phyloP scores from a whole-genome alignment of 2,329 filamentous ascomycete species.

The Botryotinia narcissicola region DNA sequence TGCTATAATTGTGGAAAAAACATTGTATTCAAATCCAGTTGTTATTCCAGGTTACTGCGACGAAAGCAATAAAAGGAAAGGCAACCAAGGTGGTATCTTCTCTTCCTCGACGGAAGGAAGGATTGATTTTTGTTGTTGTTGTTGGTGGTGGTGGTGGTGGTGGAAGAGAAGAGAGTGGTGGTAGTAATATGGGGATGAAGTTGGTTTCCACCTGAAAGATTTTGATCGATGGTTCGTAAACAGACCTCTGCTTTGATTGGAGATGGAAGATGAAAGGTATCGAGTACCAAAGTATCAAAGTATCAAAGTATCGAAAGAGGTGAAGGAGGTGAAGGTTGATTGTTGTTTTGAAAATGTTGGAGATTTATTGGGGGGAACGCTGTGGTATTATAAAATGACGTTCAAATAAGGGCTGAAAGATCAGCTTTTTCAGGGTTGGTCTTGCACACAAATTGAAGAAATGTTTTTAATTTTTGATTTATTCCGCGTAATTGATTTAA shows the following conservation, averaged over 20 bases:
- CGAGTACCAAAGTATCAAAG: not conserved
- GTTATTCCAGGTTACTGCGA: conserved; percentile 28
- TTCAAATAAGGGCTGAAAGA: not conserved
- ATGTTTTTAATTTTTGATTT: too few species aligned
- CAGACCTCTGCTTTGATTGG: not conserved
- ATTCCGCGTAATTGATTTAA: too few species aligned
- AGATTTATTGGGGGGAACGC: not conserved
- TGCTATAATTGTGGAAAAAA: conserved; percentile 40
- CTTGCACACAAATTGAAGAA: not conserved
- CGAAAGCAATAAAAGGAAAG: conserved; percentile 11
- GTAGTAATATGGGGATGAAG: not conserved
- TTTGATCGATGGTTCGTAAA: not conserved
- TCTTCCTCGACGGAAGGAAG: not conserved
- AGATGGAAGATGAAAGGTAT: not conserved
- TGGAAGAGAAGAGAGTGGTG: not conserved
- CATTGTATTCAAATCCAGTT: conserved; percentile 32
- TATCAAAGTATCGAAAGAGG: not conserved
- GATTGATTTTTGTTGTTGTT: not conserved
- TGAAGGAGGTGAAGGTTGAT: not conserved
- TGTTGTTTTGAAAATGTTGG: not conserved
- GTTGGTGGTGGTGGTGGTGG: not conserved
- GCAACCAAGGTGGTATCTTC: not conserved
- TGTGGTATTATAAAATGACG: conserved; percentile 12
- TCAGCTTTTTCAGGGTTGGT: not conserved
- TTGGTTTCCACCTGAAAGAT: not conserved